A percentile compares a stretch with the other conserved stretches of the same genome.
phyloP scores from a whole-genome alignment of 2,329 filamentous ascomycete species.

The Keithomyces neogunnii region DNA sequence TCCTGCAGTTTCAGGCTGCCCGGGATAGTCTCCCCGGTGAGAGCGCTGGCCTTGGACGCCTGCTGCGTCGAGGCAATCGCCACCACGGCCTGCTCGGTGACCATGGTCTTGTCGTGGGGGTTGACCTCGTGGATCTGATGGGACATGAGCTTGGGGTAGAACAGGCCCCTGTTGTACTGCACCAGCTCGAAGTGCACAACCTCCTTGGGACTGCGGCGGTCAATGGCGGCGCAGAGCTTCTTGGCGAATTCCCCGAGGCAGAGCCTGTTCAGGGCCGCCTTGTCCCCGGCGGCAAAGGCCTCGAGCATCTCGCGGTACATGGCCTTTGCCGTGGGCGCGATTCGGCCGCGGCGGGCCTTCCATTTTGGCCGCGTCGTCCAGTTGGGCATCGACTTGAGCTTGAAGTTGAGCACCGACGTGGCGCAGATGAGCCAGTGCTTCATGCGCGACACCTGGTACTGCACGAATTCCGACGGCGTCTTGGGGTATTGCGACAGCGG shows the following conservation, averaged over 20 bases:
- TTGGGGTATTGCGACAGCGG: slow-evolving; percentile 27
- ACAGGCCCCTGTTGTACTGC: slow-evolving; percentile 32
- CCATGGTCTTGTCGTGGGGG: slow-evolving; percentile 26
- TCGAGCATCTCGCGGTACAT: slow-evolving; percentile 55
- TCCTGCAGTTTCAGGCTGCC: slow-evolving; percentile 42
- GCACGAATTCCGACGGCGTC: slow-evolving; percentile 18
- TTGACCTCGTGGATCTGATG: slow-evolving; percentile 44
- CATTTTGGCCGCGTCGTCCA: slow-evolving; percentile 33
- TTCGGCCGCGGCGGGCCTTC: slow-evolving; percentile 30
- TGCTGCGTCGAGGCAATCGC: slow-evolving; percentile 49
- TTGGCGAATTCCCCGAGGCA: slow-evolving; percentile 45
- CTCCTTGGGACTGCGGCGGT: slow-evolving; percentile 36
- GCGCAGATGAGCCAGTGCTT: slow-evolving; percentile 27
- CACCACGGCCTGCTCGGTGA: slow-evolving; percentile 48
- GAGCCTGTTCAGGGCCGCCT: slow-evolving; percentile 37
- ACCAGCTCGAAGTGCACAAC: slow-evolving; percentile 47
- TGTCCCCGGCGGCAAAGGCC: slow-evolving; percentile 52
- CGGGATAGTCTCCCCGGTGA: slow-evolving; percentile 30
- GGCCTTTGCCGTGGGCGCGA: slow-evolving; percentile 45
- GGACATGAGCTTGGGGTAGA: slow-evolving; percentile 43
- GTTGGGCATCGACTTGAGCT: slow-evolving; percentile 36
- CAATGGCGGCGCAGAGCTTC: slow-evolving; percentile 45
- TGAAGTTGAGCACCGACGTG: slow-evolving; percentile 26
- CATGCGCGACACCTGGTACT: slow-evolving; percentile 29
- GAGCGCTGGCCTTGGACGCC: slow-evolving; percentile 32